These are phyloP conservation scores for Alternaria ethzedia DNA, from an alignment of 2,329 filamentous ascomycete genomes.

Conservation along the genomic window DNA sequence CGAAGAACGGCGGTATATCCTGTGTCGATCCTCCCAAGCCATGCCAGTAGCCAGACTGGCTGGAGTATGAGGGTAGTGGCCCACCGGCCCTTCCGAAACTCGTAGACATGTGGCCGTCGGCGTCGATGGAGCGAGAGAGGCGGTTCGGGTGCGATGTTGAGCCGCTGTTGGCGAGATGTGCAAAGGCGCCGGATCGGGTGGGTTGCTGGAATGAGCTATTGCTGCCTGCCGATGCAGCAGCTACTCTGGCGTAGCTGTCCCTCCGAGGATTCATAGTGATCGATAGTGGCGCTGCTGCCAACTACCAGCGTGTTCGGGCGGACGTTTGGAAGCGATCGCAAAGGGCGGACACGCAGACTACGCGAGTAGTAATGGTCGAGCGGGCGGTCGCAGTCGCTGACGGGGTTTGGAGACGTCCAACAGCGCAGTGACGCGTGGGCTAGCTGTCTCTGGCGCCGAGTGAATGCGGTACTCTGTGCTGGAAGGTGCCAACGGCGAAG, in stretches of 20 bases:
- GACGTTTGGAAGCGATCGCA: conserved; percentile 6
- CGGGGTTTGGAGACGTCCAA: conserved; percentile 7
- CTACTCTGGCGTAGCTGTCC: conserved; percentile 64
- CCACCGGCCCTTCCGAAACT: conserved; percentile 52
- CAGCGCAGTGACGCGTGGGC: conserved; percentile 13
- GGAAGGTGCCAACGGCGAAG: conserved; percentile 17
- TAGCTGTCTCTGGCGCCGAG: conserved; percentile 15
- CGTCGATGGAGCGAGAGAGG: conserved; percentile 53
- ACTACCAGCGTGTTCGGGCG: conserved; percentile 52
- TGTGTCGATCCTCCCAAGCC: conserved; percentile 30
- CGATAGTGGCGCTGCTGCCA: conserved; percentile 4
- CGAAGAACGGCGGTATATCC: conserved; percentile 67
- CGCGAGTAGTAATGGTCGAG: conserved; percentile 31
- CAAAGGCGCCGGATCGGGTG: conserved; percentile 55
- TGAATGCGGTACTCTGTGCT: conserved; percentile 20
- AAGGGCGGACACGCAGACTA: neutral
- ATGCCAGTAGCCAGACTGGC: conserved; percentile 52
- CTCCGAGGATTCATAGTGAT: conserved; percentile 20
- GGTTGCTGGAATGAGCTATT: conserved; percentile 42
- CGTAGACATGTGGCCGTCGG: conserved; percentile 55
- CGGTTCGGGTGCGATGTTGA: conserved; percentile 35
- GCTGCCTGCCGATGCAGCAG: conserved; percentile 56
- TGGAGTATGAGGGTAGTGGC: conserved; percentile 55
- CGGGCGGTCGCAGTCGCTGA: neutral
- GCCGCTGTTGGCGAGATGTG: conserved; percentile 62